These are phyloP conservation scores for Teratosphaeria zuluensis DNA, from an alignment of 2,329 filamentous ascomycete genomes.

Conservation along the genomic window DNA sequence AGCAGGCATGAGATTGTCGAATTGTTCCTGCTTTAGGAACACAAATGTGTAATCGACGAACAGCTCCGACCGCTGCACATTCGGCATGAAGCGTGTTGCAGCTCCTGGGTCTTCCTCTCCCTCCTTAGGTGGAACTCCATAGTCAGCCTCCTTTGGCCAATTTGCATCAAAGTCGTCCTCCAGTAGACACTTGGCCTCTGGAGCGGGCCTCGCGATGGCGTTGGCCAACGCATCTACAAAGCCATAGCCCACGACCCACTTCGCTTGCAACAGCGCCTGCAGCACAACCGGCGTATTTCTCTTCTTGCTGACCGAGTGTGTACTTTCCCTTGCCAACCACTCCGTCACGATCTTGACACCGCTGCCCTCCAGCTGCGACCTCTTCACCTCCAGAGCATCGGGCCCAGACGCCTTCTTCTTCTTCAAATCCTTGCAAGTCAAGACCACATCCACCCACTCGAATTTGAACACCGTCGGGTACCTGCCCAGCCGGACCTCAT, in stretches of 20 bases:
- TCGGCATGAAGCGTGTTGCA: conserved; percentile 59
- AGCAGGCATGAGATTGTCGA: conserved; percentile 61
- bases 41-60: conserved; percentile 86
- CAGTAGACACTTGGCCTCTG: conserved; percentile 33
- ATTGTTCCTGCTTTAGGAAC: conserved; percentile 69
- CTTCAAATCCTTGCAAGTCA: conserved; percentile 68
- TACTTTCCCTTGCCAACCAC: conserved; percentile 62
- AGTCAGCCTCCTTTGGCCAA: conserved; percentile 67
- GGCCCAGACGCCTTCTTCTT: conserved; percentile 16
- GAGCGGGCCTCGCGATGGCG: conserved; percentile 12
- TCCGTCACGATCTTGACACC: conserved; percentile 77
- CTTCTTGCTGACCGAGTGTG: conserved; percentile 81
- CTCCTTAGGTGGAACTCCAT: conserved; percentile 63
- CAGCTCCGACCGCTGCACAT: conserved; percentile 54
- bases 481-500: conserved; percentile 56
- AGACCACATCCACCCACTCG: conserved; percentile 68
- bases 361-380: conserved; percentile 63
- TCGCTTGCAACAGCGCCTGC: conserved; percentile 74
- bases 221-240: conserved; percentile 63
- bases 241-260: conserved; percentile 61
- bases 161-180: conserved; percentile 69
- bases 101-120: conserved; percentile 57
- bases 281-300: conserved; percentile 81
- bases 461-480: conserved; percentile 45
- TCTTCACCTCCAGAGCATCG: conserved; percentile 53